Base-by-base conservation (phyloP, 345 rosid genomes). In the Orychophragmus violaceus region DNA sequence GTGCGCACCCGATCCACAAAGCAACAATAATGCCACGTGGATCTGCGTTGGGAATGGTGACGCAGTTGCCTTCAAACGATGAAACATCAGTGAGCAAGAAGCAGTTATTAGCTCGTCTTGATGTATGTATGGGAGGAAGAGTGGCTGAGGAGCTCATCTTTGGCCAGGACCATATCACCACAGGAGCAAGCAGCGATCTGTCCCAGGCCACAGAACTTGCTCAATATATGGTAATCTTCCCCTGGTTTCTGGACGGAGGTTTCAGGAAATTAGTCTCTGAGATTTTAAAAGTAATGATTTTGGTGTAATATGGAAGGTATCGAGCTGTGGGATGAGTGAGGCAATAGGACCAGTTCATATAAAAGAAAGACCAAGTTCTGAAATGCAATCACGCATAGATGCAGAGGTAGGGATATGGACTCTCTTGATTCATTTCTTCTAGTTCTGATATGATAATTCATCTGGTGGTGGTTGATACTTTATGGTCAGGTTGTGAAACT, bases 61-160 rank as follows among this genome's bases (percentile, higher is more conserved):
- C 99, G 32, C 99, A 90, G 72, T 85, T 95, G 54, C 99, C 99
- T 64, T 95, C 99, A 55, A 82, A 62, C 51, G 99, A 95, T 66
- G 99, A 95, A 77, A 95, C 97, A 39, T 90, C 97, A 54, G 69
- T 95, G 57, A 95, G 99, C 85, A 91, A 89, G 78, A 91, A 82
- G 79, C 99, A 95, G 78, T 72, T 95, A 51, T 82, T 95, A 78
- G 99, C 99, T 29, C 91, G 96, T 45, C 93, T 95, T 33, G 99
- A 95, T 82, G 96, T 95, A 65, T 95, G 99, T 71, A 95, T 95
- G 99, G 99, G 99, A 57, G 99, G 99, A 77, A 85, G 99, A 84
- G 99, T 84, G 39, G 99, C 99, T 2, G 99, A 95, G 77, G 99
- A 95, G 82, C 95, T 95, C 65, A 84, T 91, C 62, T 95, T 95